Conservation (phyloP, 73 alveolate species). For the Blepharisma stoltei region DNA sequence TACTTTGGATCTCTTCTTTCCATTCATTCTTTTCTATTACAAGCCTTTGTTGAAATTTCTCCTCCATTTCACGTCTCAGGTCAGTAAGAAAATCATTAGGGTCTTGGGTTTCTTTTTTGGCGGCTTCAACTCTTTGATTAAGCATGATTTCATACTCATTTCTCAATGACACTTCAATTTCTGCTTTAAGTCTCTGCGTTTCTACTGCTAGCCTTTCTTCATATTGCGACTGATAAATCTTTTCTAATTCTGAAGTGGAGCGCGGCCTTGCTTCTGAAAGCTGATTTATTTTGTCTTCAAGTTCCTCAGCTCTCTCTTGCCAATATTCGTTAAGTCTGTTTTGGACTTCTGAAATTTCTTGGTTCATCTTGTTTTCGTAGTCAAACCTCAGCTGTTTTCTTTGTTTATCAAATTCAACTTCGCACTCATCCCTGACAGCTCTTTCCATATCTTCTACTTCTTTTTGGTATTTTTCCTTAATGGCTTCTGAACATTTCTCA, state of each 20-base stretch:
- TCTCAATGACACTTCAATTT: not conserved
- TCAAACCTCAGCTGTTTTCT: not conserved
- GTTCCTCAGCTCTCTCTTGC: slow-evolving; percentile 28
- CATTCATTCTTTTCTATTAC: not conserved
- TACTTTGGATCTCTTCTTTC: not conserved
- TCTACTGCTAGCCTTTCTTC: not conserved
- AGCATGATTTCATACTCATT: slow-evolving; percentile 1
- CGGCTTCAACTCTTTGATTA: not conserved
- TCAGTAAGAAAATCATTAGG: not conserved
- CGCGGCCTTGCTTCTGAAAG: slow-evolving; percentile 6
- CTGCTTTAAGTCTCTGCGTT: slow-evolving; percentile 1
- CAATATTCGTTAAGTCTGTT: slow-evolving; percentile 3
- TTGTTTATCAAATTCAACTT: not conserved
- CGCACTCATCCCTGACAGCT: not conserved
- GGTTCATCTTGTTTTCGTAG: slow-evolving; percentile 6
- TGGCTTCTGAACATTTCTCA: not conserved
- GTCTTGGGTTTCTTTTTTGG: too few species aligned
- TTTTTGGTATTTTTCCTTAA: not conserved
- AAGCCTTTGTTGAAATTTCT: not conserved
- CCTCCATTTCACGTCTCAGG: slow-evolving; percentile 4
- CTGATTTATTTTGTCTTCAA: slow-evolving; percentile 9
- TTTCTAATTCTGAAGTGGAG: not conserved
- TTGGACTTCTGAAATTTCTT: slow-evolving; percentile 4
- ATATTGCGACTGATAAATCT: not conserved
- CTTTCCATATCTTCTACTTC: not conserved